Conservation (phyloP, 257 asterid species). For the Solanum bukasovii region DNA sequence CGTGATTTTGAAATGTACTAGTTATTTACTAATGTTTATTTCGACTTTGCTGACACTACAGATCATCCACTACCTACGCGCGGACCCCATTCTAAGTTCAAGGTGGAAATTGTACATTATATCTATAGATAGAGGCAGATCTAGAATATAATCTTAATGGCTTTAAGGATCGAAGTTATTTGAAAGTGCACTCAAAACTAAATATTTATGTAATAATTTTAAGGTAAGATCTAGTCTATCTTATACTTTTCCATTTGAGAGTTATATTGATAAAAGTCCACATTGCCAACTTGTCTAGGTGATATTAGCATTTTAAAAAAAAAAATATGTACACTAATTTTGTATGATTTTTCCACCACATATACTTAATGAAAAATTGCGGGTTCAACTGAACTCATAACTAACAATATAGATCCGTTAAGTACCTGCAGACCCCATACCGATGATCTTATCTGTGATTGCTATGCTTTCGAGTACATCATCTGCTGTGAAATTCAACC, state of each 20-base stretch:
- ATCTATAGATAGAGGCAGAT: neutral
- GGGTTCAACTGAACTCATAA: neutral
- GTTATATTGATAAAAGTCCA: neutral
- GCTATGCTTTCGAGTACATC: conserved; percentile 58
- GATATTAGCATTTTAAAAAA: neutral
- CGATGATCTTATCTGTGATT: conserved; percentile 47
- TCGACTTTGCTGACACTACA: neutral
- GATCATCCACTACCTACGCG: neutral
- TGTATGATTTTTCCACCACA: neutral
- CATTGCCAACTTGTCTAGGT: neutral
- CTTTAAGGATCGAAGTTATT: neutral
- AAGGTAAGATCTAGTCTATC: neutral
- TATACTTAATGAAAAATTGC: neutral
- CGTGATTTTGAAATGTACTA: neutral
- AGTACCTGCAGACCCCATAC: conserved; percentile 75
- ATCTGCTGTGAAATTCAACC: conserved; percentile 66
- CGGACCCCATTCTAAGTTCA: neutral
- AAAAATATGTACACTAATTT: neutral
- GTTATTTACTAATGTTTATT: neutral
- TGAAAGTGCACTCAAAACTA: neutral
- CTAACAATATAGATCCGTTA: neutral
- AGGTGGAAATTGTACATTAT: neutral
- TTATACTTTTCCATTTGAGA: neutral
- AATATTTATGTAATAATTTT: neutral
- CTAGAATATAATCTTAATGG: neutral